Evolutionary conservation across 441 rosid genomes (phyloP).

Genomic region (Eutrema salsugineum): DNA sequence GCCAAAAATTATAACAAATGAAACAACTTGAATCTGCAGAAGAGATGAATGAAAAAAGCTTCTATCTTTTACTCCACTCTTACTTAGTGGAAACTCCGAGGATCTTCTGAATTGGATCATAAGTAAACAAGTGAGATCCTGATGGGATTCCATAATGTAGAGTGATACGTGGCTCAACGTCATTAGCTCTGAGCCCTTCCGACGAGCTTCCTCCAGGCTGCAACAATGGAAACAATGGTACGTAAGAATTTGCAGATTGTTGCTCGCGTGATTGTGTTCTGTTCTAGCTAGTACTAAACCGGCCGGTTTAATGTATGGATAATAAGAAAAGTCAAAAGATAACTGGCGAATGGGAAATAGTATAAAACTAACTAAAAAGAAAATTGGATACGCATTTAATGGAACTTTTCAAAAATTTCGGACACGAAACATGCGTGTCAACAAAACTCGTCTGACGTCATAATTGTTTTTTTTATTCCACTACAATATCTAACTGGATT

Average conservation of each 20-base stretch:
- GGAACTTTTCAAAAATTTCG: conserved; percentile 9
- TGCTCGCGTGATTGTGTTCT: neutral
- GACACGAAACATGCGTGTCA: conserved; percentile 19
- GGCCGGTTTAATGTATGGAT: neutral
- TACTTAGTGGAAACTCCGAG: conserved; percentile 81
- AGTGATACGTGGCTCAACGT: conserved; percentile 68
- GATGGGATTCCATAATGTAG: conserved; percentile 90
- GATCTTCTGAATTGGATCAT: conserved; percentile 61
- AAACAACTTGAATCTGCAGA: neutral
- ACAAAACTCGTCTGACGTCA: conserved; percentile 6
- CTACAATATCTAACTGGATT: neutral
- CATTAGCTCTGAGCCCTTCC: conserved; percentile 62
- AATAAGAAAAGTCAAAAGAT: conserved; percentile 13
- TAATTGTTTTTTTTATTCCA: neutral
- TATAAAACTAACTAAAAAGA: neutral
- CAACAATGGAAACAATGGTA: conserved; percentile 19
- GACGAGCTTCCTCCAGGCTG: conserved; percentile 62
- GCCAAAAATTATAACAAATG: neutral
- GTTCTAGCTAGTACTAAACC: neutral
- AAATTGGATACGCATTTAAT: neutral
- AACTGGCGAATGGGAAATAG: neutral
- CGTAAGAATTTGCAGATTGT: neutral
- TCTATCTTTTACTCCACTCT: neutral
- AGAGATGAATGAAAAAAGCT: neutral
- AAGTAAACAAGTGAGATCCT: conserved; percentile 69